phyloP scores from a whole-genome alignment of 1,284 basidiomycete genomes.

The Apiotrichum veenhuisii region DNA sequence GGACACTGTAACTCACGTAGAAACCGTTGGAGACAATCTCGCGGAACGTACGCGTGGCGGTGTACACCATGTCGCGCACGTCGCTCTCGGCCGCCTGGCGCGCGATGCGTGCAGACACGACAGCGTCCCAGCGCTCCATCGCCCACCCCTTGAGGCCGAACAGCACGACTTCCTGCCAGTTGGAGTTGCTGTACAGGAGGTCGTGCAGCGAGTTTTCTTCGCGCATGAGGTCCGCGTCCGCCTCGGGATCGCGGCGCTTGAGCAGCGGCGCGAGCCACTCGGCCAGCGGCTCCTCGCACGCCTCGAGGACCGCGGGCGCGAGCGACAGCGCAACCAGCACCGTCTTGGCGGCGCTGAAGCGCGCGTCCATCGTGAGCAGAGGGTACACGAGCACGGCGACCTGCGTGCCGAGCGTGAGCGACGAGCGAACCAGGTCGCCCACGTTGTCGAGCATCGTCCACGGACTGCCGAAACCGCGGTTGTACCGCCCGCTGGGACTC shows the following conservation, averaged over 20 bases:
- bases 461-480: conserved; percentile 6
- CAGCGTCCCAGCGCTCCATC: conserved; percentile 62
- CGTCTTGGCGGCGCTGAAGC: conserved; percentile 54
- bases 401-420: conserved; percentile 32
- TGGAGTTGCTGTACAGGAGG: conserved; percentile 63
- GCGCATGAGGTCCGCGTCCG: background rate
- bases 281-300: background rate
- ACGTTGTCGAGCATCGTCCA: conserved; percentile 55
- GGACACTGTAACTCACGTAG: conserved; percentile 2
- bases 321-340: conserved; percentile 39
- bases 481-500: background rate
- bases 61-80: too few relatives aligned
- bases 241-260: background rate
- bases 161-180: conserved; percentile 65
- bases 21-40: background rate
- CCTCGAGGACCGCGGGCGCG: conserved; percentile 3
- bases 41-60: too few relatives aligned
- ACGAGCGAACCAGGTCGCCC: conserved; percentile 68
- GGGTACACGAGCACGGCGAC: conserved; percentile 62
- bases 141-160: conserved; percentile 80
- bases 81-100: too few relatives aligned
- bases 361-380: conserved; percentile 1
- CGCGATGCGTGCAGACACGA: background rate
- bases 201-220: conserved; percentile 54
- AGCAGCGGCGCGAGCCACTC: background rate